phyloP scores from a whole-genome alignment of 1,284 basidiomycete species.

The Crucibulum cyathiforme region DNA sequence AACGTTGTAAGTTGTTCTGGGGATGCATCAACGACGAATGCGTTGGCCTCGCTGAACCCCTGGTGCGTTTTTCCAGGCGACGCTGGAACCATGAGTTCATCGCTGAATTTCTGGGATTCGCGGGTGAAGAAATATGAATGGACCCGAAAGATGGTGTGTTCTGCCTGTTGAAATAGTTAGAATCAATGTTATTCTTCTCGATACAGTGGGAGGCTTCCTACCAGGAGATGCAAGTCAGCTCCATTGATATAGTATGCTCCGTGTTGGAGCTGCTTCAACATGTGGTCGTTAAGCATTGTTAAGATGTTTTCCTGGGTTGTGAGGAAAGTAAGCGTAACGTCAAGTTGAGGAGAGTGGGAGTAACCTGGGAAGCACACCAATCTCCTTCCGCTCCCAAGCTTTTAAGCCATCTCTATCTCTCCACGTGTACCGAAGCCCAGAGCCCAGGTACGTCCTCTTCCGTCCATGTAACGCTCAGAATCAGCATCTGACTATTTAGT shows the following conservation, averaged over 20 bases:
- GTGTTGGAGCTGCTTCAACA: constrained; percentile 34
- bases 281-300: too few relatives aligned
- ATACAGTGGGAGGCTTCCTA: constrained; percentile 35
- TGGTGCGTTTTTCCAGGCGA: constrained; percentile 10
- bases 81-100: not conserved
- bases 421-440: too few relatives aligned
- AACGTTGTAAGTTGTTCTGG: constrained; percentile 54
- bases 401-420: too few relatives aligned
- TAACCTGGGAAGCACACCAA: too few relatives aligned
- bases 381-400: too few relatives aligned
- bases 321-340: too few relatives aligned
- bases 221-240: constrained; percentile 61
- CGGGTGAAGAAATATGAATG: constrained; percentile 62
- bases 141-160: constrained; percentile 45
- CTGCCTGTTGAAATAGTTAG: too few relatives aligned
- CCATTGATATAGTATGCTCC: constrained; percentile 56
- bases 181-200: constrained; percentile 1
- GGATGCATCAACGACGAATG: constrained; percentile 47
- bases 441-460: too few relatives aligned
- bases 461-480: too few relatives aligned
- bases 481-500: too few relatives aligned
- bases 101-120: constrained; percentile 56
- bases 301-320: too few relatives aligned
- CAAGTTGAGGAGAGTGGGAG: too few relatives aligned
- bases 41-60: constrained; percentile 42